Evolutionary conservation across 805 yeast species (phyloP), one percentile per base, ranked within the genome.

Genomic region (Candida argentea): DNA sequence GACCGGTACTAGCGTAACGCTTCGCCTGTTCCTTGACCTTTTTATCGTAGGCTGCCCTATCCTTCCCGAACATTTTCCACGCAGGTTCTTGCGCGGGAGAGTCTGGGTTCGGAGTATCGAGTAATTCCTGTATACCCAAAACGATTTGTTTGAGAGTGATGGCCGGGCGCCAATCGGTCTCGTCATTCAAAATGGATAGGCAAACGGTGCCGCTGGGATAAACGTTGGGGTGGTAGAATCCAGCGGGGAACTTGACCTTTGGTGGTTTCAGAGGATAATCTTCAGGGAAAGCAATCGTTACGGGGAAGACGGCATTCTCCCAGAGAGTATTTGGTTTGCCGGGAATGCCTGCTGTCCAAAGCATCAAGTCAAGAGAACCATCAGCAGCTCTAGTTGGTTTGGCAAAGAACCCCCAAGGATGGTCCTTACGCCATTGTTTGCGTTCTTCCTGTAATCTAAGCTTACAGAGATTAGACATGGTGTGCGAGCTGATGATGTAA

Each of bases 71-170:
- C 1, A 89, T 84, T 52, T 78, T 78, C 84, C 87, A 91, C 2
- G 98, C 97, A 3, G 94, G 94, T 40, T 85, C 91, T 57, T 91
- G 98, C 0, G 98, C 98, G 2, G 98, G 98, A 0, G 96, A 86
- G 36, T 77, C 77, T 14, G 94, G 94, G 49, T 91, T 91, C 20
- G 99, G 99, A 20, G 76, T 69, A 45, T 81, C 83, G 35, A 91
- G 63, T 31, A 91, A 65, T 52, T 87, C 95, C 55, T 91, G 99
- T 28, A 91, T 76, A 4, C 98, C 99, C 36, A 86, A 60, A 2
- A 81, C 77, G 33, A 91, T 79, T 50, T 89, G 94, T 48, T 84
- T 86, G 40, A 89, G 57, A 10, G 94, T 83, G 40, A 89, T 81
- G 6, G 95, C 95, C 1, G 99, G 98, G 47, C 95, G 73, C 99